Base-by-base conservation (phyloP, 768 basidiomycete genomes). In the Lentinus tigrinus region DNA sequence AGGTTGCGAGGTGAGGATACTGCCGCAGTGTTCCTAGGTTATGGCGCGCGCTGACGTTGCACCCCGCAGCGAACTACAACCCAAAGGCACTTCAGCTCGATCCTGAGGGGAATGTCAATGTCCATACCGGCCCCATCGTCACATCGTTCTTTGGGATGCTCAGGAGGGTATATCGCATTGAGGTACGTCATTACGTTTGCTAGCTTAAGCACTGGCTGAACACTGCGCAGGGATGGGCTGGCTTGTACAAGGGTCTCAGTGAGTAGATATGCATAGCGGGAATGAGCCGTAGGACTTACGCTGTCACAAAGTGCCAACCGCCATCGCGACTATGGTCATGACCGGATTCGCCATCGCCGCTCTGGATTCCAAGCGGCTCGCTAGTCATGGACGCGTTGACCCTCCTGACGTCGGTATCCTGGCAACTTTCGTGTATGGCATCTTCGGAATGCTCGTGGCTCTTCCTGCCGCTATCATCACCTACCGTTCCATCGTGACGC, bases 401-500 rank as follows among this genome's bases (percentile, higher is more conserved):
- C 77, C 87, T 3, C 89, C 90, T 7, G 77, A 82, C 7, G 74
- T 54, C 2, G 84, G 85, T 14, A 64, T 85, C 39, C 55, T 89
- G 53, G 87, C 86, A 34, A 85, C 83, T 1, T 70, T 93, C 13
- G 64, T 80, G 16, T 93, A 89, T 66, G 84, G 83, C 54, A 60
- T 88, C 26, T 78, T 82, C 42, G 79, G 85, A 67, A 84, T 91
- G 77, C 54, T 93, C 8, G 72, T 93, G 26, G 81, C 81, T 36
- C 72, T 85, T 16, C 92, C 92, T 9, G 83, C 85, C 36, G 82
- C 83, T 2, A 84, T 95, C 50, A 71, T 95, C 48, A 88, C 90
- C 1, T 89, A 90, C 69, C 79, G 91, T 91, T 81, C 93, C 2
- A 88, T 94, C 61, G 92, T 89, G 1, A 94, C 93, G 1, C 92